Conservation (phyloP, 257 asterid genomes). For the Lycium ferocissimum region DNA sequence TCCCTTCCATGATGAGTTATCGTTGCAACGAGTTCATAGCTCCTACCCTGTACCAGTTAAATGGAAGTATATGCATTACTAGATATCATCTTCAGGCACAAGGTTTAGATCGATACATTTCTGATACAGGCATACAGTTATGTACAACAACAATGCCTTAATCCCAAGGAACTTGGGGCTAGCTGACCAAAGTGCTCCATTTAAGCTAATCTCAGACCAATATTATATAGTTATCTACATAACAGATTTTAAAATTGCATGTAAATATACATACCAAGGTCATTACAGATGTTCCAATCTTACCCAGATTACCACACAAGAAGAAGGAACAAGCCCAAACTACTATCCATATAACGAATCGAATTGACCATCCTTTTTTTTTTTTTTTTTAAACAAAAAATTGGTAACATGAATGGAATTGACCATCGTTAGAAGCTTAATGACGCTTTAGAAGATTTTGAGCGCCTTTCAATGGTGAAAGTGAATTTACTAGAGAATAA, state of each 20-base stretch:
- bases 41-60: slow-evolving; percentile 51
- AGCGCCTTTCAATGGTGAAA: not conserved
- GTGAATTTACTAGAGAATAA: slow-evolving; percentile 14
- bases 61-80: not conserved
- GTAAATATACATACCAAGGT: not conserved
- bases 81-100: not conserved
- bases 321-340: slow-evolving; percentile 19
- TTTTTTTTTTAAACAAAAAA: too few relatives aligned
- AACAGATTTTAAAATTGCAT: not conserved
- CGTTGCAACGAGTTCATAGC: slow-evolving; percentile 76
- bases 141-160: not conserved
- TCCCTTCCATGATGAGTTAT: slow-evolving; percentile 84
- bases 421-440: slow-evolving; percentile 15
- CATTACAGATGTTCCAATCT: not conserved
- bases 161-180: slow-evolving; percentile 6
- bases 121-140: not conserved
- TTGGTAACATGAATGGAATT: too few relatives aligned
- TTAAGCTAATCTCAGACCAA: not conserved
- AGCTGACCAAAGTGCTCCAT: not conserved
- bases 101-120: not conserved
- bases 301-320: not conserved
- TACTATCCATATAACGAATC: not conserved
- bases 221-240: not conserved
- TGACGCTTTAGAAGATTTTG: not conserved
- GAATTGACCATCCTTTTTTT: not conserved